Evolutionary conservation across 305 asterid genomes (phyloP).

Genomic region (Fraxinus velutina): DNA sequence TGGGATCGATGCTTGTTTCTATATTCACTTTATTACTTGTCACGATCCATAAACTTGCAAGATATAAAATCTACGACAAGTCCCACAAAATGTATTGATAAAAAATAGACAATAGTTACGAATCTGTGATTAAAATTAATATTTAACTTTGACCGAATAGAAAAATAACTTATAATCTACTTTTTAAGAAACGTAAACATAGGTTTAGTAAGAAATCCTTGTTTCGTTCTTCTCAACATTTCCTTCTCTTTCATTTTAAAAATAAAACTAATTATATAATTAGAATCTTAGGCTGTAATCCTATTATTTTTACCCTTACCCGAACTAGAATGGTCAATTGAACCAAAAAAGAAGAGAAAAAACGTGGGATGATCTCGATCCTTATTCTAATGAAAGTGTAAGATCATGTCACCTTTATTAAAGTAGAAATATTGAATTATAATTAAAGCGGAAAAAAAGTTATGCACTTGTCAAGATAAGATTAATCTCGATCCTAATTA

Average conservation of each 20-base stretch:
- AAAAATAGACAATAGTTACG: too few relatives aligned
- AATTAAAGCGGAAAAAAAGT: background rate
- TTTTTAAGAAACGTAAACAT: too few relatives aligned
- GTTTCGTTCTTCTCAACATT: background rate
- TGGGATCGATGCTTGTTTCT: too few relatives aligned
- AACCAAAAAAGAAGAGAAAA: background rate
- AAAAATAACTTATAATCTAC: too few relatives aligned
- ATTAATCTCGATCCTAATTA: background rate
- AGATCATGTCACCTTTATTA: constrained; percentile 3
- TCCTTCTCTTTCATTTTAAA: background rate
- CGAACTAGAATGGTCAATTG: background rate
- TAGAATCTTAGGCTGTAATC: background rate
- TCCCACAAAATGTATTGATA: too few relatives aligned
- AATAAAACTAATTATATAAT: background rate
- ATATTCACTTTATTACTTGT: too few relatives aligned
- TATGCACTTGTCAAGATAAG: background rate
- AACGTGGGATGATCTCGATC: background rate
- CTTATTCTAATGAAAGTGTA: constrained; percentile 3
- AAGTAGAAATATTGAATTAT: background rate
- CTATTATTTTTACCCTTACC: background rate
- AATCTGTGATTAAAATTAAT: too few relatives aligned
- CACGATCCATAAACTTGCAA: too few relatives aligned
- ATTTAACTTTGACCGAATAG: too few relatives aligned
- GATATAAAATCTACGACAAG: too few relatives aligned
- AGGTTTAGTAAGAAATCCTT: too few relatives aligned